phyloP scores from a whole-genome alignment of 768 basidiomycete species.

The Tricholoma flavovirens region DNA sequence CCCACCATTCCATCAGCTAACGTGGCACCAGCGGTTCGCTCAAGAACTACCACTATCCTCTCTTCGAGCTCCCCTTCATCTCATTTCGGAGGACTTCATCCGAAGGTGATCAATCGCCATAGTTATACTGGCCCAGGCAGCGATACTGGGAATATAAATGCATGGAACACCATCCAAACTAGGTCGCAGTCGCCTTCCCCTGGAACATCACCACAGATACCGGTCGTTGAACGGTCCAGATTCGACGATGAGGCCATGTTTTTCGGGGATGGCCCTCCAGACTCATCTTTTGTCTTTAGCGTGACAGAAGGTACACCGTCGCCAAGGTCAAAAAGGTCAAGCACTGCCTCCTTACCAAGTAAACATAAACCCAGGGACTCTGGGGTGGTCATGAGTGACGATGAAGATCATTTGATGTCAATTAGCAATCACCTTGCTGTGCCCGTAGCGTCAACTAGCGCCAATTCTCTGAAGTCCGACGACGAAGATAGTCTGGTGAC shows the following conservation, averaged over 20 bases:
- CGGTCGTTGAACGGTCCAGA: slow-evolving; percentile 15
- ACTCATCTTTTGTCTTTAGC: slow-evolving; percentile 52
- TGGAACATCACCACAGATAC: slow-evolving; percentile 39
- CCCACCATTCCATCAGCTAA: slow-evolving; percentile 38
- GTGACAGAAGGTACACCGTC: slow-evolving; percentile 55
- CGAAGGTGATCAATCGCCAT: slow-evolving; percentile 45
- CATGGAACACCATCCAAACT: slow-evolving; percentile 39
- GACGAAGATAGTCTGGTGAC: slow-evolving; percentile 65
- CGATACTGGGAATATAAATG: slow-evolving; percentile 19
- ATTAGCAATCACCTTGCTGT: slow-evolving; percentile 25
- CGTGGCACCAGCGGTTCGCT: slow-evolving; percentile 19
- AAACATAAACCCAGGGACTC: slow-evolving; percentile 75
- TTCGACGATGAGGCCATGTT: slow-evolving; percentile 45
- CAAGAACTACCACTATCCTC: slow-evolving; percentile 26
- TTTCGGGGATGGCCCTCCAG: slow-evolving; percentile 39
- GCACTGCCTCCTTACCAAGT: slow-evolving; percentile 39
- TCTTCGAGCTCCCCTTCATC: slow-evolving; percentile 16
- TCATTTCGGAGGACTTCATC: slow-evolving; percentile 18
- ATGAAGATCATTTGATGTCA: slow-evolving; percentile 31
- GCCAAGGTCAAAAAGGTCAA: slow-evolving; percentile 36
- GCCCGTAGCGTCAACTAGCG: slow-evolving; percentile 56
- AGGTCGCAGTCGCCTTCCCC: slow-evolving; percentile 40
- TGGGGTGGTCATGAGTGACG: slow-evolving; percentile 56
- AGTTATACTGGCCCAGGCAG: slow-evolving; percentile 55
- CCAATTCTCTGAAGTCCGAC: slow-evolving; percentile 55